These are phyloP conservation scores for Biscutella laevigata DNA, from an alignment of 441 rosid genomes.

Conservation along the genomic window DNA sequence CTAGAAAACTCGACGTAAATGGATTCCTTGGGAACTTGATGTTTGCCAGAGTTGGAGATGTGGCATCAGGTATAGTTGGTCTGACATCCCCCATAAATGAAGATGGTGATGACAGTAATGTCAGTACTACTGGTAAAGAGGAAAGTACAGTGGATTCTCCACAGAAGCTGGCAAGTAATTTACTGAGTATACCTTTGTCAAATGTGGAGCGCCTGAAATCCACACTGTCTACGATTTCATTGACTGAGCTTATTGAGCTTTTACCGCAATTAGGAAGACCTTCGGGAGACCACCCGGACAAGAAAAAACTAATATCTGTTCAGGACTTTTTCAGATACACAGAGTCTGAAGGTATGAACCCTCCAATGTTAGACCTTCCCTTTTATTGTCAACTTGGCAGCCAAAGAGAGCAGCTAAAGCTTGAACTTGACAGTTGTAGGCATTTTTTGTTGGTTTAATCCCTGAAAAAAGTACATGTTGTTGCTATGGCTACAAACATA, in stretches of 20 bases:
- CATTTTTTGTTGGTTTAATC: background rate
- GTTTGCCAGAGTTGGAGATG: conserved; percentile 87
- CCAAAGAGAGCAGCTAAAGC: background rate
- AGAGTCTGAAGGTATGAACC: conserved; percentile 76
- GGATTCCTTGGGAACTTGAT: conserved; percentile 70
- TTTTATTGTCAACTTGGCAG: background rate
- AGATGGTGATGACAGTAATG: conserved; percentile 47
- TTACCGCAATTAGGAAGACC: conserved; percentile 67
- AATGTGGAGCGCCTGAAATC: conserved; percentile 88
- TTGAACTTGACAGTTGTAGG: background rate
- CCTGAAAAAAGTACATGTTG: background rate
- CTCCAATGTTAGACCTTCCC: background rate
- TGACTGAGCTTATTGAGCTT: conserved; percentile 81
- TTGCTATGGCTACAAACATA: background rate
- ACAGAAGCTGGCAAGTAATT: conserved; percentile 66
- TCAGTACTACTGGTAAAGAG: conserved; percentile 33
- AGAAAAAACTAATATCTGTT: conserved; percentile 84
- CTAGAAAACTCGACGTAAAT: conserved; percentile 60
- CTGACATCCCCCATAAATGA: conserved; percentile 51
- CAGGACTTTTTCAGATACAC: conserved; percentile 99
- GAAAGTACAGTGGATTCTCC: conserved; percentile 46
- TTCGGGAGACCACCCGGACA: conserved; percentile 83
- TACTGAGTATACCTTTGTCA: conserved; percentile 75
- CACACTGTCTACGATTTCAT: conserved; percentile 69
- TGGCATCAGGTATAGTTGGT: conserved; percentile 65